These are phyloP conservation scores for Neofusicoccum umdonicola DNA, from an alignment of 2,329 filamentous ascomycete genomes.

Conservation along the genomic window DNA sequence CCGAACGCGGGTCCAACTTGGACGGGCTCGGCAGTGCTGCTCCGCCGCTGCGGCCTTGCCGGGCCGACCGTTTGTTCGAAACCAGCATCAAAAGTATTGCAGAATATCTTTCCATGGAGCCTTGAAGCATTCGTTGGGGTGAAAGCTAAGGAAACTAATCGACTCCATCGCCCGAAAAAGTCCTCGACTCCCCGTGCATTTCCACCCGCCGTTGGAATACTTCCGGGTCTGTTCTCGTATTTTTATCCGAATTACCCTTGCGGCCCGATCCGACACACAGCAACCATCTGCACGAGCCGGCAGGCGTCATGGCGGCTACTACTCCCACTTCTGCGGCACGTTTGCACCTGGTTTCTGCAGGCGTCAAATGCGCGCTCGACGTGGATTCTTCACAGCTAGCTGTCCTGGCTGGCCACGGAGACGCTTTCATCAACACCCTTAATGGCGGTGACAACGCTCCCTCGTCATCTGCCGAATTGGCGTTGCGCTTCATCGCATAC, in stretches of 20 bases:
- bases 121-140: conserved; percentile 65
- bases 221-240: too few relatives aligned
- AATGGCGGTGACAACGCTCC: not conserved
- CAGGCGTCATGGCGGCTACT: not conserved
- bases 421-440: not conserved
- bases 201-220: too few relatives aligned
- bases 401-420: not conserved
- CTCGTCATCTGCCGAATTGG: not conserved
- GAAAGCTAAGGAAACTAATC: too few relatives aligned
- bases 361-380: not conserved
- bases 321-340: not conserved
- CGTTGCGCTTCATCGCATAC: not conserved
- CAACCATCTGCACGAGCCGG: not conserved
- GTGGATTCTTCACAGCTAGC: not conserved
- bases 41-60: too few relatives aligned
- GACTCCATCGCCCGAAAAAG: too few relatives aligned
- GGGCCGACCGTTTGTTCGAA: too few relatives aligned
- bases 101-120: conserved; percentile 54
- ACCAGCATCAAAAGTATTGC: too few relatives aligned
- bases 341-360: not conserved
- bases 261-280: not conserved
- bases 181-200: conserved; percentile 51
- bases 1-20: too few relatives aligned
- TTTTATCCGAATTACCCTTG: not conserved
- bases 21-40: too few relatives aligned